phyloP scores from a whole-genome alignment of 129 eudicot species.

The Rutidosis leptorrhynchoides region DNA sequence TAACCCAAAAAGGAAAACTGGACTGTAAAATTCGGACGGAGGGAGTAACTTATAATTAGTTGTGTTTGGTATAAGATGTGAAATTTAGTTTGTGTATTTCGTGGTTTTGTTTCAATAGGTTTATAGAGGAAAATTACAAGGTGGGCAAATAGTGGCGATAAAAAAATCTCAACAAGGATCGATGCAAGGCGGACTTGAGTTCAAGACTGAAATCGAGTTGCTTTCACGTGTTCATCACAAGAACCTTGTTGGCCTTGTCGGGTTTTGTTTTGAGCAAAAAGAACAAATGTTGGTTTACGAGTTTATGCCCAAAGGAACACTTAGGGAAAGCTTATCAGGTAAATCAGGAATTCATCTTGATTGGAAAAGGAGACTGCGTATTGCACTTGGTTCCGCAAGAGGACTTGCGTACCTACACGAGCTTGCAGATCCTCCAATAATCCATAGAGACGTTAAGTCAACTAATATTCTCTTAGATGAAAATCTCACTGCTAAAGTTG shows the following conservation, averaged over 20 bases:
- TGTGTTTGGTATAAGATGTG: constrained; percentile 3
- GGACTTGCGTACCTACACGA: constrained; percentile 93
- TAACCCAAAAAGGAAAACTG: too few relatives aligned
- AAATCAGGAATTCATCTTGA: constrained; percentile 71
- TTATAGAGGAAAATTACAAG: constrained; percentile 66
- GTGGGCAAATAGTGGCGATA: constrained; percentile 73
- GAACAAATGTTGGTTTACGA: constrained; percentile 96
- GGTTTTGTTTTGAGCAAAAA: constrained; percentile 90
- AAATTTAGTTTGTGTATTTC: background rate
- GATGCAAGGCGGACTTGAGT: constrained; percentile 87
- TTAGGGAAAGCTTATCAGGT: constrained; percentile 81
- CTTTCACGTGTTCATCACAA: constrained; percentile 98
- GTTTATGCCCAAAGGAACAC: constrained; percentile 85
- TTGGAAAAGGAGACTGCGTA: constrained; percentile 81
- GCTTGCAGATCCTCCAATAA: constrained; percentile 95
- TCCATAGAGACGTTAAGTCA: constrained; percentile 90
- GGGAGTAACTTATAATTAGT: too few relatives aligned
- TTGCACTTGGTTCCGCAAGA: constrained; percentile 87
- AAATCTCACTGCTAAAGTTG: constrained; percentile 89
- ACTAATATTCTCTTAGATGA: constrained; percentile 86
- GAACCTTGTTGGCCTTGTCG: constrained; percentile 91
- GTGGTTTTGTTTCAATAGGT: constrained; percentile 39
- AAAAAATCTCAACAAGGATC: constrained; percentile 90
- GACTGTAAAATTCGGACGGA: too few relatives aligned
- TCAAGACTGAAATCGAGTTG: constrained; percentile 94